A percentile compares a stretch with the other conserved stretches of the same genome.
These are phyloP conservation scores for Xanthoconium separans DNA, from an alignment of 1,284 basidiomycete species.

Conservation along the genomic window DNA sequence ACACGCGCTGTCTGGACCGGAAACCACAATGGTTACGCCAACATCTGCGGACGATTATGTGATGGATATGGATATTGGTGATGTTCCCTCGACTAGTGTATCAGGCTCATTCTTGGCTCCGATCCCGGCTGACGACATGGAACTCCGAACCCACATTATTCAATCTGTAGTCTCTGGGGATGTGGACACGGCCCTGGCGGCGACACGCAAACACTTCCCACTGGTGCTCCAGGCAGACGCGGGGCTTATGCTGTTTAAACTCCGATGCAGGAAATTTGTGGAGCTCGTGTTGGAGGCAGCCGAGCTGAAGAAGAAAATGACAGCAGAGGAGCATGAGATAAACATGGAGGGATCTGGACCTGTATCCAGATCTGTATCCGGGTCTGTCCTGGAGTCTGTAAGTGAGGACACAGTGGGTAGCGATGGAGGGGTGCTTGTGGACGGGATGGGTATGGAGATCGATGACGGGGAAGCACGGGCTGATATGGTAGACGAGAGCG, in stretches of 20 bases:
- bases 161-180: constrained; percentile 67
- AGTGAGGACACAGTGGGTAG: constrained; percentile 28
- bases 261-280: constrained; percentile 80
- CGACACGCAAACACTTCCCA: constrained; percentile 56
- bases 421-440: constrained; percentile 31
- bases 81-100: constrained; percentile 13
- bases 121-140: constrained; percentile 47
- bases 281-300: constrained; percentile 72
- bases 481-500: constrained; percentile 14
- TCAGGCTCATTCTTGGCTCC: constrained; percentile 7
- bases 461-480: constrained; percentile 41
- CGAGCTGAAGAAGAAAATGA: constrained; percentile 61
- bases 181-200: constrained; percentile 65
- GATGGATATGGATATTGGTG: constrained; percentile 41
- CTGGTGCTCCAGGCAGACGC: constrained; percentile 63
- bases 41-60: constrained; percentile 42
- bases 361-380: constrained; percentile 29
- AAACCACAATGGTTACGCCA: constrained; percentile 5
- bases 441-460: constrained; percentile 52
- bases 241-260: constrained; percentile 69
- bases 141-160: constrained; percentile 66
- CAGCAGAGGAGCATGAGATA: constrained; percentile 35
- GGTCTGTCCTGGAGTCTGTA: constrained; percentile 26
- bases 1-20: constrained; percentile 1
- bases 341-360: constrained; percentile 28